Evolutionary conservation across 2,329 filamentous ascomycete genomes (phyloP), one percentile per base, ranked within the genome.

Genomic region (Gliomastix tumulicola): DNA sequence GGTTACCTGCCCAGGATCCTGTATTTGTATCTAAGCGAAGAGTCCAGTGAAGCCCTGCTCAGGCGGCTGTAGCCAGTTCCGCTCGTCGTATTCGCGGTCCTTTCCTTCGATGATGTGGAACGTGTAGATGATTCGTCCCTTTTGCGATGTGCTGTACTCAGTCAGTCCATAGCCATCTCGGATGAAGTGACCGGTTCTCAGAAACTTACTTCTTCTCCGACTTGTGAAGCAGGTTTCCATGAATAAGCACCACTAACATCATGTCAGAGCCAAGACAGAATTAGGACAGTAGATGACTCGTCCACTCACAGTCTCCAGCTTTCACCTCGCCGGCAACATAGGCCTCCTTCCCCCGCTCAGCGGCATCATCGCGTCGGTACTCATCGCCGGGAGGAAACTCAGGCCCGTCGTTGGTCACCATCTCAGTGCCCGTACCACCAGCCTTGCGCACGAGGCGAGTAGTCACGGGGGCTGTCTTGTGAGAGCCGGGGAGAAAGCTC

Each of bases 141-240:
- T 90, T 45, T 73, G 63, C 56, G 89, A 94, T 38, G 76, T 73
- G 57, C 37, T 39, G 12, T 7, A n/a, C 15, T 27, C 2, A 16
- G 10, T 28, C 25, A 28, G 17, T 28, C 10, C 1, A 3, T 28
- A n/a, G 3, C 13, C 2, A 4, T n/a, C n/a, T n/a, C n/a, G 4
- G 10, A 28, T 28, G 3, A 19, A 25, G 13, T 8, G 22, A 13
- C 22, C 22, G 9, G 22, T 25, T 8, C 16, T 12, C 16, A 16
- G n/a, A 22, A 17, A 31, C 37, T 35, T 35, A 39, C 37, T 98
- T 98, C 70, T 76, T 86, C 74, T 95, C 88, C 56, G 89, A 96
- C 76, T 94, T 94, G 63, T 98, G 92, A 65, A 97, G 57, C 49
- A 96, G 64, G 60, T 97, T 97, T 2, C 92, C 92, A 65, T 98